Percentiles rank a stretch among this genome's conserved stretches.
These are phyloP conservation scores for Colletotrichum coccodes DNA, from an alignment of 2,329 filamentous ascomycete species.

Conservation along the genomic window DNA sequence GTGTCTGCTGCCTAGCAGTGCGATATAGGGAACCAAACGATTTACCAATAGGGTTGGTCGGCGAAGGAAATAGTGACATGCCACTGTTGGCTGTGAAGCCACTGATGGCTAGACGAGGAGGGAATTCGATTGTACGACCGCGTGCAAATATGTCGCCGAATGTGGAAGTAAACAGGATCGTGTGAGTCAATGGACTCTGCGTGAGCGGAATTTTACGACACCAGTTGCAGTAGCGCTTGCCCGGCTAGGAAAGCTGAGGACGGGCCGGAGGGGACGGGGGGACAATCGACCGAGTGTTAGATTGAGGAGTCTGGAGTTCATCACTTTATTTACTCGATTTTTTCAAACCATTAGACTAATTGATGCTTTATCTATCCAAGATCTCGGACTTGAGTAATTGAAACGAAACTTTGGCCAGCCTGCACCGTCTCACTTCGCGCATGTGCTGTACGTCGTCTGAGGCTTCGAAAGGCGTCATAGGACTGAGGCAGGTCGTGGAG, in stretches of 20 bases:
- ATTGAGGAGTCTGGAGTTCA: conserved; percentile 25
- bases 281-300: conserved; percentile 7
- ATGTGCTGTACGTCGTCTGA: background rate
- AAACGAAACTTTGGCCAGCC: background rate
- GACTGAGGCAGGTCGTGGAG: background rate
- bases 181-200: background rate
- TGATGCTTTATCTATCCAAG: background rate
- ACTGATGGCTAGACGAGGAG: background rate
- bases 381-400: background rate
- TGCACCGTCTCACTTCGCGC: background rate
- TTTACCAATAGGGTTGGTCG: background rate
- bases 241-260: conserved; percentile 8
- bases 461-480: background rate
- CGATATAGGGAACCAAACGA: background rate
- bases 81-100: background rate
- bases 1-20: background rate
- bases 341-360: conserved; percentile 24
- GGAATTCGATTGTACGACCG: background rate
- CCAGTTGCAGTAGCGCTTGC: background rate
- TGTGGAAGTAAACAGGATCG: background rate
- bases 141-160: background rate
- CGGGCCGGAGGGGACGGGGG: background rate
- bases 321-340: background rate
- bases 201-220: conserved; percentile 14
- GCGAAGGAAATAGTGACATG: no score